Evolutionary conservation across 352 stramenopile genomes (phyloP), one percentile per base, ranked within the genome.

Genomic region (Elongisporangium anandrum): DNA sequence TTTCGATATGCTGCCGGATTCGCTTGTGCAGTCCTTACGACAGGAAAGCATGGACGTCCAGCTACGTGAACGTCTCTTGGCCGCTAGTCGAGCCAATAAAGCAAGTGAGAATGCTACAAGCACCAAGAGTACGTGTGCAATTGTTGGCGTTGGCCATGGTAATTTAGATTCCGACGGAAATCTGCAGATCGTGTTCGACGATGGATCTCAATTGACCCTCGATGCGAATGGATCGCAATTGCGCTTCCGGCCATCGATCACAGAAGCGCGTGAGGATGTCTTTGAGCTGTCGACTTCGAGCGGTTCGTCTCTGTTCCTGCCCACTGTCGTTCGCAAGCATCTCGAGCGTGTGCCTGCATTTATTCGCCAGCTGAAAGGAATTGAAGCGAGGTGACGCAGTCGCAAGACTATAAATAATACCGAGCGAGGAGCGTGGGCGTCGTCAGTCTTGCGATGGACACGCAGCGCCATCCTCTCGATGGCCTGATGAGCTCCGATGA

Each of bases 271-370:
- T 19, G 68, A 69, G 6, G 68, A 85, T 59, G 68, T 70, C 10
- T 84, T 78, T 34, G 67, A 77, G 29, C 53, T 85, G 29, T 55
- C 79, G 29, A 77, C 65, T 22, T 53, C 17, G 7, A 69, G 60
- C 52, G 69, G 54, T 10, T 63, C 69, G 59, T 78, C 70, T 20
- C 60, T 65, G 6, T 85, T 75, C 38, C 52, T 85, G 2, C 75
- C 75, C 2, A 74, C 72, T 1, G 58, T 49, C 3, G 72, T 85
- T n/a, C 78, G 75, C 50, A 66, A 72, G 19, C 77, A 79, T 58
- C 60, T 85, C 29, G 72, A 75, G 58, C 71, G 60, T 60, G 67
- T 85, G n/a, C 75, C 75, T 0, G 68, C 71, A n/a, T 85, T 85
- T 45, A 85, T 85, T 19, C 70, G 73, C 38, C 60, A 63, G 45